Evolutionary conservation across 2,329 filamentous ascomycete genomes (phyloP), one percentile per base, ranked within the genome.

Genomic region (Phialophora chinensis): DNA sequence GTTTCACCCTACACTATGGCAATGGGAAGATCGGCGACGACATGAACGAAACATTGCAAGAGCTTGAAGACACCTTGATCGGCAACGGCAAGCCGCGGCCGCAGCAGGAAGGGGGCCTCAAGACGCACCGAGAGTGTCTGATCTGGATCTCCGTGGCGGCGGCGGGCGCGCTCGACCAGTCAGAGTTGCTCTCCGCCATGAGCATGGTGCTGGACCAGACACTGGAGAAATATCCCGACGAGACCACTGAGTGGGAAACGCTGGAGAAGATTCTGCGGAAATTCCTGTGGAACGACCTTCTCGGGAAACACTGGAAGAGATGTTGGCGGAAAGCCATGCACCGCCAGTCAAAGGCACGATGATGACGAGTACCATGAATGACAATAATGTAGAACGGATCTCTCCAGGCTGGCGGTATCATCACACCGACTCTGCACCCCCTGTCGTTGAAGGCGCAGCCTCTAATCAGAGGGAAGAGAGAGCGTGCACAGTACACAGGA

Each of bases 281-380:
- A 49, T 69, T 62, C 27, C 42, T 69, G 29, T 69, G 67, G 67
- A 63, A 62, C 55, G 63, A 66, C 35, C 27, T 59, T 31, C 63
- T 69, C 5, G 61, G 38, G 50, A 44, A 44, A 31, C 53, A 59
- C 31, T 69, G 67, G 67, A 64, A 62, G 38, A 55, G 38, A 33
- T 54, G 57, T 42, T 69, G 67, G 67, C 61, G 59, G 11, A 63
- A 49, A 25, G 64, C 61, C 35, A 58, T 65, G 52, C 42, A 50
- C 17, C 57, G 64, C 20, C 63, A 58, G 29, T 59, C 56, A 35
- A 62, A 44, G 4, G 49, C 61, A 55, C 59, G 56, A 53, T 62
- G 52, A 61, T 11, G 38, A 44, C 17, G 38, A 44, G 38, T n/a
- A n/a, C 17, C 35, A 42, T 17, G 14, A 17, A 12, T 42, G 35